Base-by-base conservation (phyloP, 305 asterid genomes). In the Solanum chacoense region DNA sequence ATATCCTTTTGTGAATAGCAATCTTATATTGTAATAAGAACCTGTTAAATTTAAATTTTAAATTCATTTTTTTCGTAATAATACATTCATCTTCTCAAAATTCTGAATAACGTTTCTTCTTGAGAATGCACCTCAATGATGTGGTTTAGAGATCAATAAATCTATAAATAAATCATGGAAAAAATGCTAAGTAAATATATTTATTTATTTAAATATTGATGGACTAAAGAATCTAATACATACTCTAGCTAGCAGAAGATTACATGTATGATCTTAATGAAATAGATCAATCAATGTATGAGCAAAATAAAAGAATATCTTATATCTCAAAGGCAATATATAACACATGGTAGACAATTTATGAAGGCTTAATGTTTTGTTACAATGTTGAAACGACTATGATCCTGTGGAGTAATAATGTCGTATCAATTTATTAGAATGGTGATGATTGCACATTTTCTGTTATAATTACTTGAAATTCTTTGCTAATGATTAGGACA, bases 391-490 rank as follows among this genome's bases (percentile, higher is more conserved):
- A 18, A 38, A 38, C 13, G 88, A 16, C 28, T 67, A 35, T 65
- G 69, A 35, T 28, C 36, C 26, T 26, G 28, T 75, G 26, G 28
- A 32, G 55, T 55, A 73, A 87, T 74, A 77, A 75, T 32, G 32
- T 59, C 16, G 88, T 85, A 85, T 92, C 88, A 91, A 90, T 69
- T 87, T 59, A 88, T 85, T 89, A 16, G 87, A 85, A 65, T 59
- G 87, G 71, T 84, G 86, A 87, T 72, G 85, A 77, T 63, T 34
- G 88, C 85, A 91, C 88, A 88, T 67, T 78, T 86, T 40, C 32
- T 87, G 90, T 89, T 87, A 91, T 92, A 87, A 91, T 91, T 50
- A 87, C 89, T 77, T 59, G 65, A 90, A 90, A 87, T 77, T 87
- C 59, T 74, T 24, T 89, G 40, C 89, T 88, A 83, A 90, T 92